Evolutionary conservation across 495 filamentous ascomycete genomes (phyloP), one percentile per base, ranked within the genome.

Genomic region (Annulohypoxylon maeteangense): DNA sequence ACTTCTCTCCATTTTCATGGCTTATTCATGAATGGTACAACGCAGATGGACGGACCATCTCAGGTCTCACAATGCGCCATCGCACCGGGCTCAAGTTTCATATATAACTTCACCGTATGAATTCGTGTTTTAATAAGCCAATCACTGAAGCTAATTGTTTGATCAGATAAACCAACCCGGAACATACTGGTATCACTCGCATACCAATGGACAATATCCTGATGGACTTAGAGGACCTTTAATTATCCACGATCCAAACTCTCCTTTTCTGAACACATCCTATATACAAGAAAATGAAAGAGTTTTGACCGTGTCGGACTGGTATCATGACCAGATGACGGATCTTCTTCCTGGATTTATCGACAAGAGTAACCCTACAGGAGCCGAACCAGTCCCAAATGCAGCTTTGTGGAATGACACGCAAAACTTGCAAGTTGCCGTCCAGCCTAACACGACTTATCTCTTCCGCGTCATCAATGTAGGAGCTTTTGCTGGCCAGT

Each of bases 141-240:
- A 23, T 14, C 12, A 5, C 31, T 10, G 4, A 42, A 40, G 27
- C 27, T 62, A 55, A 67, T 72, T 53, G 58, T 12, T 16, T 16
- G n/a, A 16, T 5, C 75, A 92, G 78, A 74, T 87, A 18, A 81
- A 90, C 63, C 89, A 93, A 76, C 87, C 87, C 10, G 92, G 92
- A 29, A 92, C 91, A 0, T 94, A 92, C 78, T 94, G 92, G 92
- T 94, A 94, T 72, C 92, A 94, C 76, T 92, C 89, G 11, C 92
- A 94, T 72, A 83, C 84, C 16, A 80, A 81, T 45, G 85, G 82
- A 5, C 91, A 92, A 75, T 93, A 93, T 57, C 90, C 92, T 1
- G 92, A 95, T 76, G 92, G 92, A 29, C 84, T 92, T 32, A 84
- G 90, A 48, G 90, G 90, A 1, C 86, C 91, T 0, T 76, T 95